Base-by-base conservation (phyloP, 768 basidiomycete species). In the Serpula lacrymans region DNA sequence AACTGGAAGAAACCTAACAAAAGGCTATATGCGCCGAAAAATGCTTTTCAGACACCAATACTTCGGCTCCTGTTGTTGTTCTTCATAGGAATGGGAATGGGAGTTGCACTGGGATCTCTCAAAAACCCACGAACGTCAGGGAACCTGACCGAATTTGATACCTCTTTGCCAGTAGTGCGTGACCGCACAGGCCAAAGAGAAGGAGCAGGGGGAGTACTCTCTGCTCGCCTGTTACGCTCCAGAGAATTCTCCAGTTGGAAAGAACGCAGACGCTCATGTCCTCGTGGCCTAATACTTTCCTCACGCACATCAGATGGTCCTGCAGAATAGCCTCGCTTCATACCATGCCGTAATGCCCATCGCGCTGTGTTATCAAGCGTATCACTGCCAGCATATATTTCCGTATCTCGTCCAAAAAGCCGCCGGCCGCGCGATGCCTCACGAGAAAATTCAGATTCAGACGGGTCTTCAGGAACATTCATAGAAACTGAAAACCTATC, bases 191-290 rank as follows among this genome's bases (percentile, higher is more conserved):
- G 28, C 52, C 61, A 63, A 11, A 21, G 47, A 14, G 51, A 45
- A 6, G 58, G 46, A 4, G 55, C 58, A 9, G 59, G 50, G 0
- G 59, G 59, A 4, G 59, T 57, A 8, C 59, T 61, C 42, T 59
- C 59, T 35, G 61, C 50, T 23, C 59, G 48, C 38, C 58, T 59
- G 6, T 31, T 28, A 18, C 22, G n/a, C 8, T 36, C 34, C 1
- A 23, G 27, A 21, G 35, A 31, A 26, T 13, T 27, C 32, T 17
- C 35, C 3, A 30, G 36, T 16, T 50, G 59, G 35, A 61, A 43
- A 40, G 34, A 50, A 35, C 52, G 57, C 27, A 61, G 26, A 17
- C 39, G 41, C 33, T 57, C 47, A 14, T 33, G 20, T 14, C 14
- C 31, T 14, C 31, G 31, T n/a, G 31, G 31, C 20, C 14, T 18